A percentile compares a stretch with the other conserved stretches of the same genome.
Evolutionary conservation across 371 early-diverging fungal genomes (phyloP).

Genomic region (Rhizomucor pusillus): DNA sequence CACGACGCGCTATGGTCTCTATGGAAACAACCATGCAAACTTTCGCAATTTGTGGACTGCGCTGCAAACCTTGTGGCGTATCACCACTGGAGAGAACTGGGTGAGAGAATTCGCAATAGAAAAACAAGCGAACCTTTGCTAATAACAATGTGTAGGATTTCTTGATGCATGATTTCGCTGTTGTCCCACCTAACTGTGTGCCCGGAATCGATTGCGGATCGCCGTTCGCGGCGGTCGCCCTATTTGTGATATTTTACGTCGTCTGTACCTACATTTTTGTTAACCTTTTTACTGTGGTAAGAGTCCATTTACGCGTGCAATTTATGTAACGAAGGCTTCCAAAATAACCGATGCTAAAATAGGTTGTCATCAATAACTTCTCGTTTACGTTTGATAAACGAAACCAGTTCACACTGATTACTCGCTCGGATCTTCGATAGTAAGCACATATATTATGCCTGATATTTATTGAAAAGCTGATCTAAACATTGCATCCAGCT

Average conservation of each 20-base stretch:
- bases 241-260: constrained; percentile 50
- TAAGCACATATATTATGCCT: constrained; percentile 9
- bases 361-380: constrained; percentile 56
- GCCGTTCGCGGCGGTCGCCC: constrained; percentile 28
- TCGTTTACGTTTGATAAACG: constrained; percentile 55
- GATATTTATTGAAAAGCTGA: too few species aligned
- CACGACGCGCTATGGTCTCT: constrained; percentile 44
- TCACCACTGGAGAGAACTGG: constrained; percentile 61
- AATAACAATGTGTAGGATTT: constrained; percentile 30
- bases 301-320: too few species aligned
- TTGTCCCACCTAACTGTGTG: constrained; percentile 35
- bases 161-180: constrained; percentile 54
- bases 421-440: constrained; percentile 45
- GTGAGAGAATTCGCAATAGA: constrained; percentile 10
- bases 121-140: not conserved
- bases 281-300: constrained; percentile 54
- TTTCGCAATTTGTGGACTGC: constrained; percentile 42
- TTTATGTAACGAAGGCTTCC: too few species aligned
- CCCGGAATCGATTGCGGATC: constrained; percentile 49
- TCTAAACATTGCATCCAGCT: constrained; percentile 21
- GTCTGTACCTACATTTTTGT: constrained; percentile 55
- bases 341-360: too few species aligned
- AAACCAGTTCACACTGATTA: constrained; percentile 46
- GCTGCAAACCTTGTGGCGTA: constrained; percentile 46
- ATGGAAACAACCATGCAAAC: constrained; percentile 47